Percentiles rank a stretch among this genome's conserved stretches.
phyloP scores from a whole-genome alignment of 2,329 filamentous ascomycete species.

The Trichoderma aggressivum region DNA sequence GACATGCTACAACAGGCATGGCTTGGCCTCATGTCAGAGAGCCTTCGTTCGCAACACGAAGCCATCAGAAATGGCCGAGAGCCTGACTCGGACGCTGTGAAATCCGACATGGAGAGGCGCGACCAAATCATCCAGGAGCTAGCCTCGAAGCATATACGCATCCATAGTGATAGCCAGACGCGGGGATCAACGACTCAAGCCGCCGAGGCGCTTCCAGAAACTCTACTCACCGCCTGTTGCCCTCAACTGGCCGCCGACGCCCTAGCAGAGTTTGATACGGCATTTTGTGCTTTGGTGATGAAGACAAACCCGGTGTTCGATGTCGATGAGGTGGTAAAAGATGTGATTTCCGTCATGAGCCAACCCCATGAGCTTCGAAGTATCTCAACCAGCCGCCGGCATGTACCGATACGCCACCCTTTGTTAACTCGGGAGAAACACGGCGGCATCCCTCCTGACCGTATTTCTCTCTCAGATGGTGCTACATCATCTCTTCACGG shows the following conservation, averaged over 20 bases:
- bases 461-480: background rate
- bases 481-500: background rate
- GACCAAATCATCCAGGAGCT: slow-evolving; percentile 41
- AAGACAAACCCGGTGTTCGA: slow-evolving; percentile 38
- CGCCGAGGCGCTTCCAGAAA: slow-evolving; percentile 27
- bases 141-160: slow-evolving; percentile 45
- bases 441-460: background rate
- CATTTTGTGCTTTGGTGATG: slow-evolving; percentile 50
- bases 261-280: slow-evolving; percentile 44
- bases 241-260: slow-evolving; percentile 46
- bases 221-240: slow-evolving; percentile 42
- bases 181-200: slow-evolving; percentile 32
- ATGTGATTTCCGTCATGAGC: slow-evolving; percentile 39
- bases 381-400: slow-evolving; percentile 1
- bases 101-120: slow-evolving; percentile 27
- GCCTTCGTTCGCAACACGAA: slow-evolving; percentile 47
- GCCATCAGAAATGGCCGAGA: slow-evolving; percentile 26
- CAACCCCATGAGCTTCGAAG: slow-evolving; percentile 16
- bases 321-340: slow-evolving; percentile 44
- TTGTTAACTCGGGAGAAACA: slow-evolving; percentile 1
- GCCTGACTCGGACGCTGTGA: slow-evolving; percentile 33
- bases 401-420: slow-evolving; percentile 4
- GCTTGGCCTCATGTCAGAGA: slow-evolving; percentile 54
- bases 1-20: slow-evolving; percentile 76
- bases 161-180: slow-evolving; percentile 39